A percentile compares a stretch with the other conserved stretches of the same genome.
Conservation (phyloP, 2,329 filamentous ascomycete genomes). For the Colletotrichum melonis region DNA sequence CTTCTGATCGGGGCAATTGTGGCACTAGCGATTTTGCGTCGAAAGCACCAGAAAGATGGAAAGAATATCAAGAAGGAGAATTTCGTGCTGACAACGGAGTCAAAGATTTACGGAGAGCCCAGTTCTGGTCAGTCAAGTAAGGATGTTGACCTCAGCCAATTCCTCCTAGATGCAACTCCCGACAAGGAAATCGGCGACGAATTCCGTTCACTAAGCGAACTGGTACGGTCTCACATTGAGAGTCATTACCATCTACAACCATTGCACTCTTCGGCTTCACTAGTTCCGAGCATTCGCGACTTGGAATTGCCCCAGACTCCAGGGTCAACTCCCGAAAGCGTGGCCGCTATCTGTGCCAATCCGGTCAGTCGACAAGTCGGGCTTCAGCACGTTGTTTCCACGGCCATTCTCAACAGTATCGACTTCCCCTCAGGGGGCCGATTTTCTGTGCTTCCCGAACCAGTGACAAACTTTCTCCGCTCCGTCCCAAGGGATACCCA, state of each 20-base stretch:
- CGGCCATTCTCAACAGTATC: slow-evolving; percentile 48
- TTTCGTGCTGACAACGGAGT: slow-evolving; percentile 1
- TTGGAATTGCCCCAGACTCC: slow-evolving; percentile 41
- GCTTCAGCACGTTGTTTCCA: slow-evolving; percentile 52
- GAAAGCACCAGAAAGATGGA: background rate
- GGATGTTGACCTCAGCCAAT: slow-evolving; percentile 45
- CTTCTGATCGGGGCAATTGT: slow-evolving; percentile 1
- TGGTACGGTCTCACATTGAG: slow-evolving; percentile 54
- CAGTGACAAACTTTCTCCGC: slow-evolving; percentile 45
- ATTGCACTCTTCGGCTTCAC: slow-evolving; percentile 35
- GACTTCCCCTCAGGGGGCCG: slow-evolving; percentile 41
- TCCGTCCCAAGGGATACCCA: slow-evolving; percentile 42
- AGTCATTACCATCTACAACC: slow-evolving; percentile 49
- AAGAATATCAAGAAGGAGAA: slow-evolving; percentile 37
- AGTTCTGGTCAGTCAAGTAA: slow-evolving; percentile 27
- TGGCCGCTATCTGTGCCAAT: slow-evolving; percentile 46
- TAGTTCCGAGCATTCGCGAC: slow-evolving; percentile 40
- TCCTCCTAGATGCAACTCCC: slow-evolving; percentile 48
- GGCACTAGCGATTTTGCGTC: slow-evolving; percentile 1
- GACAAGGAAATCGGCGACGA: slow-evolving; percentile 50
- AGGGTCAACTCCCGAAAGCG: slow-evolving; percentile 26
- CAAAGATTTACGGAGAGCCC: slow-evolving; percentile 6
- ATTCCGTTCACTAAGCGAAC: slow-evolving; percentile 45
- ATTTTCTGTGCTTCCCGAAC: slow-evolving; percentile 50
- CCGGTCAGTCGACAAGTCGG: slow-evolving; percentile 45